Evolutionary conservation across 2,329 filamentous ascomycete species (phyloP), one percentile per base, ranked within the genome.

Genomic region (Hypocrella siamensis): DNA sequence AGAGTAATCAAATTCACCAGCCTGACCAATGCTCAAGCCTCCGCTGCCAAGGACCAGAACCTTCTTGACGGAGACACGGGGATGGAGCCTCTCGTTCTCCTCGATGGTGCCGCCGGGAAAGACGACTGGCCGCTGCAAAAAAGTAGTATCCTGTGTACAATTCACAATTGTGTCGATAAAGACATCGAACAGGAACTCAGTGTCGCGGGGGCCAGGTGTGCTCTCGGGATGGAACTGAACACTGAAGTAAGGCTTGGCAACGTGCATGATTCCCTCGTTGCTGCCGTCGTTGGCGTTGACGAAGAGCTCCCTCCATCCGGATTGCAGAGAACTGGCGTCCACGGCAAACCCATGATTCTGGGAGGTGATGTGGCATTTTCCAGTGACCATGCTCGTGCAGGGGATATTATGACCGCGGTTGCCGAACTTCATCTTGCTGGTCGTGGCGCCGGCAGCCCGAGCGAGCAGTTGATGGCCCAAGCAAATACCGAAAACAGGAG

Each of bases 171-270:
- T 80, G 58, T 79, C 63, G 51, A 98, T 81, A 63, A 98, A 98
- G 40, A 96, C 84, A 55, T 98, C 86, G 42, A 98, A 98, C 17
- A 98, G 67, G 51, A 82, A 94, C 54, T 98, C 90, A 18, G 90
- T 98, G 52, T 98, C 90, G 22, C 84, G 74, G 31, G 90, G 90
- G 35, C 90, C 90, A 3, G 90, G 90, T 1, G 85, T 92, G 63
- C 86, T 93, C 58, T 98, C 90, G 0, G 90, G 90, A 51, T 98
- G 90, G 62, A 98, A 98, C 53, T 98, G 90, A n/a, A 96, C 90
- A 65, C 85, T 94, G 67, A 98, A 98, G 62, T 88, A 92, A 31
- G 90, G 90, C 48, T 77, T 80, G 53, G 64, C 71, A 30, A 70
- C 62, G 54, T 96, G 85, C 57, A 86, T 79, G 50, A 98, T 94